Conservation (phyloP, 2,329 filamentous ascomycete genomes). For the Macrophomina tecta region DNA sequence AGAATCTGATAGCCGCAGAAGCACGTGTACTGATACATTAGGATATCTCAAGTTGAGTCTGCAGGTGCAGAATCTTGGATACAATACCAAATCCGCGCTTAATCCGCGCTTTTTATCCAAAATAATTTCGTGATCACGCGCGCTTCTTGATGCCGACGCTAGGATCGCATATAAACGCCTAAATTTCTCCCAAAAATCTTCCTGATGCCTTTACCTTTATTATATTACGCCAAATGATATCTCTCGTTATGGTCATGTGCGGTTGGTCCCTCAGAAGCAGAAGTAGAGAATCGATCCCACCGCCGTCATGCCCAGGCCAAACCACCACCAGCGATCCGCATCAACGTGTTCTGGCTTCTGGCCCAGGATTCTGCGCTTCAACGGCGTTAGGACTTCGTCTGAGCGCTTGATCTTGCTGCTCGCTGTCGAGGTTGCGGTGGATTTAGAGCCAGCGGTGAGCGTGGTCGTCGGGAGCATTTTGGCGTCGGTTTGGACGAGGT, state of each 20-base stretch:
- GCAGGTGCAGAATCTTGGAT: not conserved
- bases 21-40: not conserved
- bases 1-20: not conserved
- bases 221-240: slow-evolving; percentile 6
- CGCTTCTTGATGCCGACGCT: slow-evolving; percentile 9
- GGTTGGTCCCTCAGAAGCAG: slow-evolving; percentile 40
- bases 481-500: slow-evolving; percentile 66
- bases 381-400: slow-evolving; percentile 43
- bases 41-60: slow-evolving; percentile 12
- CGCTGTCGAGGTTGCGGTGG: slow-evolving; percentile 44
- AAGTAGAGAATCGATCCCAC: slow-evolving; percentile 57
- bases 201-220: not conserved
- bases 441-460: slow-evolving; percentile 51
- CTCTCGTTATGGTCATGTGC: slow-evolving; percentile 14
- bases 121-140: not conserved
- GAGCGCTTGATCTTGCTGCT: slow-evolving; percentile 43
- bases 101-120: too few species aligned
- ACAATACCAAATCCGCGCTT: not conserved
- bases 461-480: slow-evolving; percentile 73
- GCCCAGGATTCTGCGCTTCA: slow-evolving; percentile 47
- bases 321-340: slow-evolving; percentile 58
- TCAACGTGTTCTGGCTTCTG: slow-evolving; percentile 44
- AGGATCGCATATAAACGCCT: not conserved
- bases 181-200: not conserved
- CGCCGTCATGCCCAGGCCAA: slow-evolving; percentile 55